These are phyloP conservation scores for Calonectria fujianensis DNA, from an alignment of 2,329 filamentous ascomycete species.

Conservation along the genomic window DNA sequence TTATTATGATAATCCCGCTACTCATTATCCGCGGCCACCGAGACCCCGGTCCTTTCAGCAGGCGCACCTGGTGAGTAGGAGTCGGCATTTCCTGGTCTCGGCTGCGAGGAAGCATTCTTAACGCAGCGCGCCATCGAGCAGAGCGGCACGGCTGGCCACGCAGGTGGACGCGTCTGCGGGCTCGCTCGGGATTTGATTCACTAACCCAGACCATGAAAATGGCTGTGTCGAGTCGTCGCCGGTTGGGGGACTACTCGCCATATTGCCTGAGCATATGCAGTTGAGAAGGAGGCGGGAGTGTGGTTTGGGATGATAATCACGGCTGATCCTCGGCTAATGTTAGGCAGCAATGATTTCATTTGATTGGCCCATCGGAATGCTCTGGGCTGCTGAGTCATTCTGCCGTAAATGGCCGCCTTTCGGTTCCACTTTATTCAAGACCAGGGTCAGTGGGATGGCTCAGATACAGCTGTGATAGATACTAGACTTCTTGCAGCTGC, in stretches of 20 bases:
- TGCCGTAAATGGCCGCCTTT: neutral
- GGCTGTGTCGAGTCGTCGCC: conserved; percentile 27
- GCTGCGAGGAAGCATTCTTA: conserved; percentile 22
- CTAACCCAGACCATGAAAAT: conserved; percentile 37
- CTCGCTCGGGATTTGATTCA: conserved; percentile 13
- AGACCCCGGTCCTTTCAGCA: conserved; percentile 36
- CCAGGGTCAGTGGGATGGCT: too few relatives aligned
- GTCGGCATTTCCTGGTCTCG: conserved; percentile 33
- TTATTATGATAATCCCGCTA: conserved; percentile 2
- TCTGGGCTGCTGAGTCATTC: neutral
- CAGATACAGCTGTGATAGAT: too few relatives aligned
- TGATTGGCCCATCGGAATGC: neutral
- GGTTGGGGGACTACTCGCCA: conserved; percentile 24
- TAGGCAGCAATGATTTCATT: neutral
- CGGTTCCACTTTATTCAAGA: too few relatives aligned
- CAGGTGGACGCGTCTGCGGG: conserved; percentile 17
- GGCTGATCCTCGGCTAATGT: neutral
- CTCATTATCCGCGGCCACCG: conserved; percentile 33
- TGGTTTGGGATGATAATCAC: too few relatives aligned
- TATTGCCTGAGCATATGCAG: neutral
- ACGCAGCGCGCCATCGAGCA: conserved; percentile 28
- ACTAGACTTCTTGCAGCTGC: too few relatives aligned
- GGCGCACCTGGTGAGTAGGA: conserved; percentile 34
- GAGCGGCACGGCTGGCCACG: conserved; percentile 28
- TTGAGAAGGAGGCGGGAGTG: too few relatives aligned